Conservation (phyloP, 177 flowering plant genomes). For the Vitis hybrid region DNA sequence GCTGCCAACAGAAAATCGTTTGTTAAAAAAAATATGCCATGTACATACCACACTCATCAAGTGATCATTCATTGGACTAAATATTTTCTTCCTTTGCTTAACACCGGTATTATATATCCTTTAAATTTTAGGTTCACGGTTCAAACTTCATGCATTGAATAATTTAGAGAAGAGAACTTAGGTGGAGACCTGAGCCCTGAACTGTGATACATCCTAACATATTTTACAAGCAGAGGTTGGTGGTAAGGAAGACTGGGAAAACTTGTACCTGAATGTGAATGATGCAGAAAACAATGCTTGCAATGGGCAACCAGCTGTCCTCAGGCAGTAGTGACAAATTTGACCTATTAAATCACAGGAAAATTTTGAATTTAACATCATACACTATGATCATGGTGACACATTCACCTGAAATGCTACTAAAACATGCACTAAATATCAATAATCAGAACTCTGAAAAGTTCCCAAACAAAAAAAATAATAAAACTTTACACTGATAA, state of each 20-base stretch:
- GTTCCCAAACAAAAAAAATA: too few species aligned
- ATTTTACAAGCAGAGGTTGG: not conserved
- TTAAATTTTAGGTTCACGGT: too few species aligned
- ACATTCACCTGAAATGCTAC: not conserved
- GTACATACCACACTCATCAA: too few species aligned
- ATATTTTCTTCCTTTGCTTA: not conserved
- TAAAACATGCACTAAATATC: too few species aligned
- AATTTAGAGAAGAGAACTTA: not conserved
- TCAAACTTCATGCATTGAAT: not conserved
- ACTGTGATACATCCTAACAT: not conserved
- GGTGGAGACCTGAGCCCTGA: not conserved
- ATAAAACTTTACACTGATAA: too few species aligned
- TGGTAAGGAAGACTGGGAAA: not conserved
- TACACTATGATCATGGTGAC: not conserved
- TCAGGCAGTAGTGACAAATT: constrained; percentile 83
- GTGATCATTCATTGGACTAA: too few species aligned
- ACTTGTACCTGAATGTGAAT: constrained; percentile 71
- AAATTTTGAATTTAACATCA: not conserved
- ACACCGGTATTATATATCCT: not conserved
- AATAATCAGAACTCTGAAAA: too few species aligned
- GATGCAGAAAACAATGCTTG: constrained; percentile 82
- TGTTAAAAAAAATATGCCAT: not conserved
- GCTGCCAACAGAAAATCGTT: constrained; percentile 38
- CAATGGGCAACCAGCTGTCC: constrained; percentile 92
- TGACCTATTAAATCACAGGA: constrained; percentile 44